Evolutionary conservation across 345 rosid species (phyloP), one percentile per base, ranked within the genome.

Genomic region (Acer campestre): DNA sequence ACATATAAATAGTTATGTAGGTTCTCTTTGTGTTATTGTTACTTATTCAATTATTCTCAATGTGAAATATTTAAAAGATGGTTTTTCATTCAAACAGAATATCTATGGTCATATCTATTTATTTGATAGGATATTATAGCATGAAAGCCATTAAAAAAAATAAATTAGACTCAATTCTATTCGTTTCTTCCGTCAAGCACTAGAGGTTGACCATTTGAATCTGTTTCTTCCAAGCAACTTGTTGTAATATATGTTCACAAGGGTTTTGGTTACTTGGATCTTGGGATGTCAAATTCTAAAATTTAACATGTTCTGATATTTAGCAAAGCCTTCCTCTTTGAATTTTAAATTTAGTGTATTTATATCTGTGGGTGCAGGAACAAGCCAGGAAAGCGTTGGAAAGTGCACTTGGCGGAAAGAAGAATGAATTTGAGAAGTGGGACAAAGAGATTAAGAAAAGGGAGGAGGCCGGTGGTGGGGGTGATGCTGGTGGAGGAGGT

Each of bases 361-460:
- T 61, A 1, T 76, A 22, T 74, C 12, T 66, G 10, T 67, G 74
- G 51, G 72, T 76, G 78, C 83, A 94, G 97, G 98, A 95, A 18
- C 93, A 88, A 90, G 99, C 98, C 75, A 90, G 85, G 76, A 93
- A 89, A 82, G 91, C 98, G 44, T 82, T 95, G 81, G 98, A 95
- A 78, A 87, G 84, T 59, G 99, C 99, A 10, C 91, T 95, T 56
- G 99, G 94, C 18, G 99, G 93, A 67, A 93, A 93, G 92, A 93
- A 90, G 76, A 83, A 71, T 73, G 99, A 95, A 79, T 92, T 89
- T 62, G 93, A 92, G 77, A 90, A 87, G 85, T 95, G 98, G 94
- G 82, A 89, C 83, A 80, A 87, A 84, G 98, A 95, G 89, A 93
- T 93, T 67, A 87, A 90, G 88, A 93, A 85, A 84, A 88, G 95